These are phyloP conservation scores for Boletus subparvulus DNA, from an alignment of 768 basidiomycete species.

Conservation along the genomic window DNA sequence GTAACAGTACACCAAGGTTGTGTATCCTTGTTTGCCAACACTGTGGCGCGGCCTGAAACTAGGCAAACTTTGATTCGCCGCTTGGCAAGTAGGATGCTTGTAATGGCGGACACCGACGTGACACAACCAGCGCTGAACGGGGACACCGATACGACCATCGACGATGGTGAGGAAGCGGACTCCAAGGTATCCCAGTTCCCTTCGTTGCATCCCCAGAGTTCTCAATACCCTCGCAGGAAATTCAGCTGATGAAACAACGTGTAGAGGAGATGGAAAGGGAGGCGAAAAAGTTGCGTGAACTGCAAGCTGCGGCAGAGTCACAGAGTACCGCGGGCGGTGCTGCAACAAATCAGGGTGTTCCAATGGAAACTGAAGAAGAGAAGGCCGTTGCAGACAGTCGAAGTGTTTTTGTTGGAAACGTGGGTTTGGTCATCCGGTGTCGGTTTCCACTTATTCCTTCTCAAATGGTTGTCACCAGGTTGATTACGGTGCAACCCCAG, in stretches of 20 bases:
- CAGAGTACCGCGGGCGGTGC: slow-evolving; percentile 47
- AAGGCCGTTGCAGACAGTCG: slow-evolving; percentile 75
- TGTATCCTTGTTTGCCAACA: slow-evolving; percentile 30
- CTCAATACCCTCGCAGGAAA: slow-evolving; percentile 56
- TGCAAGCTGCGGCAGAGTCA: slow-evolving; percentile 76
- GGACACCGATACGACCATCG: slow-evolving; percentile 34
- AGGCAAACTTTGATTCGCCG: slow-evolving; percentile 26
- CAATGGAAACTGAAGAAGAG: slow-evolving; percentile 84
- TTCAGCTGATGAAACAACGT: slow-evolving; percentile 85
- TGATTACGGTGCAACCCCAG: slow-evolving; percentile 95
- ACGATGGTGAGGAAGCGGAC: slow-evolving; percentile 65
- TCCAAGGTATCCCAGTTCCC: slow-evolving; percentile 45
- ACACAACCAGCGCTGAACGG: slow-evolving; percentile 41
- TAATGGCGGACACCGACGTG: slow-evolving; percentile 54
- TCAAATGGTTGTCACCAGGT: slow-evolving; percentile 56
- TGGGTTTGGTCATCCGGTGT: slow-evolving; percentile 41
- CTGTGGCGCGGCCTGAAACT: slow-evolving; percentile 19
- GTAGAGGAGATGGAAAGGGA: slow-evolving; percentile 94
- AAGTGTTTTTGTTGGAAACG: slow-evolving; percentile 96
- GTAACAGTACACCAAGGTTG: not conserved
- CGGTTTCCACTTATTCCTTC: slow-evolving; percentile 6
- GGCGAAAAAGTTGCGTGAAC: slow-evolving; percentile 81
- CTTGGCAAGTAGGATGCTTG: slow-evolving; percentile 19
- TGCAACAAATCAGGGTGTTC: slow-evolving; percentile 44
- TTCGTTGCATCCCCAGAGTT: slow-evolving; percentile 8